Percentiles rank a stretch among this genome's conserved stretches.
phyloP scores from a whole-genome alignment of 1,139 yeast genomes.

The Candida sanyaensis region DNA sequence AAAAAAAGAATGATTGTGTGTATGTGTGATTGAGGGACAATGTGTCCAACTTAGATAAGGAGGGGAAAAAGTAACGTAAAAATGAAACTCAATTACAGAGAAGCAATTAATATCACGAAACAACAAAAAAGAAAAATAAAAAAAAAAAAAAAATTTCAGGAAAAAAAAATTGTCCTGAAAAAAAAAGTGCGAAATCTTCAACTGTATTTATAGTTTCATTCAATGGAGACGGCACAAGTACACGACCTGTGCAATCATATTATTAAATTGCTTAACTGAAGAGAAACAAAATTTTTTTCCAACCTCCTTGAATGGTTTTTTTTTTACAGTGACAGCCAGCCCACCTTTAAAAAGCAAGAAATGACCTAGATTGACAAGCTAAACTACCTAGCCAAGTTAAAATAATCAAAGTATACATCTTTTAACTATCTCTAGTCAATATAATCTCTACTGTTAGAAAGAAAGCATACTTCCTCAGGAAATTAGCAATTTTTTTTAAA shows the following conservation, averaged over 20 bases:
- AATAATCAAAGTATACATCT: too few relatives aligned
- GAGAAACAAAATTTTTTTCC: background rate
- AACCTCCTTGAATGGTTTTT: background rate
- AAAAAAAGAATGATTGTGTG: too few relatives aligned
- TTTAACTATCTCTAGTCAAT: too few relatives aligned
- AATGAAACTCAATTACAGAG: too few relatives aligned
- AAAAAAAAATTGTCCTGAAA: conserved; percentile 1
- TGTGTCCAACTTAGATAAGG: background rate
- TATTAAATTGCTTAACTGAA: background rate
- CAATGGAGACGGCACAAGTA: background rate
- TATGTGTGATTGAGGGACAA: too few relatives aligned
- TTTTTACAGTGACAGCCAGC: background rate
- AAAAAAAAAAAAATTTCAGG: background rate
- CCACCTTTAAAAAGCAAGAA: background rate
- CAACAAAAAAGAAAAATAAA: background rate
- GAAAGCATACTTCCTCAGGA: too few relatives aligned
- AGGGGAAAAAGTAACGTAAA: background rate
- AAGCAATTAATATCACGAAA: background rate
- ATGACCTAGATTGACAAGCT: background rate
- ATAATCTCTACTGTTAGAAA: too few relatives aligned
- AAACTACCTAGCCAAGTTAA: too few relatives aligned
- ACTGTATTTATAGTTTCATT: conserved; percentile 4
- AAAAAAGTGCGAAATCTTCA: conserved; percentile 5
- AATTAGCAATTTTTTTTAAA: too few relatives aligned
- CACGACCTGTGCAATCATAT: conserved; percentile 3